phyloP scores from a whole-genome alignment of 495 filamentous ascomycete genomes.

The Cercophora sp. region DNA sequence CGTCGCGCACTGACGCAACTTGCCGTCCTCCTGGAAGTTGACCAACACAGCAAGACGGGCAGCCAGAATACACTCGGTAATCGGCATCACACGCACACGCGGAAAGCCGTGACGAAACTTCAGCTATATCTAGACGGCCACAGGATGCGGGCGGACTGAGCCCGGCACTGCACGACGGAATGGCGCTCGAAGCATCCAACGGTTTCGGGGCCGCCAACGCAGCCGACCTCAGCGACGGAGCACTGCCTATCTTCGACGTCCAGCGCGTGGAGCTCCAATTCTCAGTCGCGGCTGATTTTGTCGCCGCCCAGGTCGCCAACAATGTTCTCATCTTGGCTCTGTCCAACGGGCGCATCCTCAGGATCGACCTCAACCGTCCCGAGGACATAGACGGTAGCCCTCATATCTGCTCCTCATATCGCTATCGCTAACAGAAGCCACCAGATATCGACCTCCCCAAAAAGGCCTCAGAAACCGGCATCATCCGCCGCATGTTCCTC shows the following conservation, averaged over 20 bases:
- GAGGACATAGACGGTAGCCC: constrained; percentile 76
- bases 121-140: too few relatives aligned
- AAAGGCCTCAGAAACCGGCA: constrained; percentile 80
- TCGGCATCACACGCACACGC: too few relatives aligned
- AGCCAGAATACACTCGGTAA: too few relatives aligned
- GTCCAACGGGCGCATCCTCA: constrained; percentile 79
- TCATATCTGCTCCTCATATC: neutral
- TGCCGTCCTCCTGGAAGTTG: too few relatives aligned
- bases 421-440: constrained; percentile 5
- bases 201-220: constrained; percentile 48
- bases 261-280: constrained; percentile 89
- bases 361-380: constrained; percentile 90
- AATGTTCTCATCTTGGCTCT: constrained; percentile 91
- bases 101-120: too few relatives aligned
- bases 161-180: constrained; percentile 15
- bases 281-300: constrained; percentile 86
- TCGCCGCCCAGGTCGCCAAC: constrained; percentile 93
- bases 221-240: constrained; percentile 54
- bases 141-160: constrained; percentile 12
- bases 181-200: constrained; percentile 48
- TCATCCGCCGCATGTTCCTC: constrained; percentile 93
- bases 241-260: constrained; percentile 87
- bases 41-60: neutral
- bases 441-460: constrained; percentile 97
- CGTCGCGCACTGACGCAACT: constrained; percentile 5